Base-by-base conservation (phyloP, 2,329 filamentous ascomycete species). In the Colletotrichum siamense region DNA sequence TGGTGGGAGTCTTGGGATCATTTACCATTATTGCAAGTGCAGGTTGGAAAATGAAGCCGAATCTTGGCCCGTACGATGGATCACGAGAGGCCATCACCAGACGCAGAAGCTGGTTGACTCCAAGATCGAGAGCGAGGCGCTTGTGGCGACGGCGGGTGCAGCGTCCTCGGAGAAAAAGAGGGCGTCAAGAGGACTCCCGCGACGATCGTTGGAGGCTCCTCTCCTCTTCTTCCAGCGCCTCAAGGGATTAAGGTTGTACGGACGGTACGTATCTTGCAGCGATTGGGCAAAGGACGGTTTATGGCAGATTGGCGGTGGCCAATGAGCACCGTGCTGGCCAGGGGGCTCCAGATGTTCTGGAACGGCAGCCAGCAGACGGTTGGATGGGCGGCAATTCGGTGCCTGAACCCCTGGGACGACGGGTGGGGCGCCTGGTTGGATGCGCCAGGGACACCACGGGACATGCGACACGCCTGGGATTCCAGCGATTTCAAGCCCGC, bases 301-400 rank as follows among this genome's bases (percentile, higher is more conserved):
- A 30, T 69, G 30, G 52, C 30, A 69, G 55, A 18, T 44, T 55
- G 34, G 64, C 22, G 26, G 22, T 59, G 55, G 22, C 66, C 66
- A 61, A 69, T 61, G 32, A 12, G n/a, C 24, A 22, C 15, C 22
- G n/a, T 22, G 26, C 13, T 24, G 32, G 22, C 13, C 22, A 18
- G 32, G 26, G 22, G 15, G 39, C 68, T 55, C 73, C 39, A 76
- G 69, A 73, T 44, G n/a, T 76, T 76, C 73, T 76, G 69, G 73
- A 76, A 72, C 10, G 18, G 30, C 61, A 28, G 39, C 30, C 13
- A 34, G 39, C 62, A 26, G 32, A 57, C 32, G 44, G 22, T 30
- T 59, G 44, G 66, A 44, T 52, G 57, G 36, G 67, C 67, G 67
- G 67, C 57, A 70, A 63, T 63, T 70, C 36, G 57, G 26, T 63